Conservation (phyloP, 2,329 filamentous ascomycete genomes). For the Monilinia fructicola region DNA sequence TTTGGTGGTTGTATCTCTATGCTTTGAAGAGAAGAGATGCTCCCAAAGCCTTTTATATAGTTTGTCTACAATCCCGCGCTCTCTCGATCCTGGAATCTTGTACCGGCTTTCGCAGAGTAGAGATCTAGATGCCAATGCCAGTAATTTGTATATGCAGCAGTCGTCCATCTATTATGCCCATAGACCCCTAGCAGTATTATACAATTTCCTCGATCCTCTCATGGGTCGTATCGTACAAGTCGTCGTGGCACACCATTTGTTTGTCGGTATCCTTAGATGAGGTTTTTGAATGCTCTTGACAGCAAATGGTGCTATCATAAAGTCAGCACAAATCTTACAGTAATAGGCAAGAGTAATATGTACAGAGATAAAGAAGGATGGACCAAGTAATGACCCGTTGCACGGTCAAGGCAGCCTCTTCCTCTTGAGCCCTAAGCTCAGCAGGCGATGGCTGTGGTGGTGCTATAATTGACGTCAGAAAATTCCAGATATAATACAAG, state of each 20-base stretch:
- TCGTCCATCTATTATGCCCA: slow-evolving; percentile 1
- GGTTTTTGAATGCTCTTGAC: slow-evolving; percentile 54
- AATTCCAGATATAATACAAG: slow-evolving; percentile 20
- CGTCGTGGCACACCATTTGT: slow-evolving; percentile 5
- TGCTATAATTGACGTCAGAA: slow-evolving; percentile 40
- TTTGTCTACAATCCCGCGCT: background rate
- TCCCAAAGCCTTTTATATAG: background rate
- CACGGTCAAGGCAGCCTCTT: slow-evolving; percentile 64
- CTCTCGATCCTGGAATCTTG: background rate
- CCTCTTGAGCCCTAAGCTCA: slow-evolving; percentile 69
- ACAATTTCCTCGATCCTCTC: background rate
- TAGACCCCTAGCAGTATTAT: background rate
- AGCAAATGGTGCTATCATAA: slow-evolving; percentile 51
- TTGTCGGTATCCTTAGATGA: slow-evolving; percentile 43
- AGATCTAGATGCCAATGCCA: background rate
- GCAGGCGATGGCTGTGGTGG: slow-evolving; percentile 68
- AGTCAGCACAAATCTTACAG: slow-evolving; percentile 18
- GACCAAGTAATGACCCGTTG: slow-evolving; percentile 66
- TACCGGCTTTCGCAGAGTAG: slow-evolving; percentile 1
- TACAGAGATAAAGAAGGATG: slow-evolving; percentile 75
- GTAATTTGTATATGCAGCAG: slow-evolving; percentile 1
- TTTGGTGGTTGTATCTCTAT: background rate
- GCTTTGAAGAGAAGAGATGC: background rate
- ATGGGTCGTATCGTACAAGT: slow-evolving; percentile 23
- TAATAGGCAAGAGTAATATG: slow-evolving; percentile 37